phyloP scores from a whole-genome alignment of 176 grass and related monocot genomes.

The Bothriochloa decipiens region DNA sequence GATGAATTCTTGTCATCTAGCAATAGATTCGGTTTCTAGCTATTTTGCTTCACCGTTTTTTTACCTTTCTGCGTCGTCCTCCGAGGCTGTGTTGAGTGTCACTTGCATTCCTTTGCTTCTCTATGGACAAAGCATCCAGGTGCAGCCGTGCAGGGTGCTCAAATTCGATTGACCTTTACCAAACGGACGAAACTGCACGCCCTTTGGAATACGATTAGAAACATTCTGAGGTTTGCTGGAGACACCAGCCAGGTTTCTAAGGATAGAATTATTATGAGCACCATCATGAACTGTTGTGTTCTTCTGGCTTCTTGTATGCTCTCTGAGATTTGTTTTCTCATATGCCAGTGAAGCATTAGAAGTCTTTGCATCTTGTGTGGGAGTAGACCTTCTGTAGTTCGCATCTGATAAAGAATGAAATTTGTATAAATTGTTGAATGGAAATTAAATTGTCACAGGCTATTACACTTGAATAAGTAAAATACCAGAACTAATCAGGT shows the following conservation, averaged over 20 bases:
- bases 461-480: conserved; percentile 1
- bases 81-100: conserved; percentile 16
- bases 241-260: conserved; percentile 40
- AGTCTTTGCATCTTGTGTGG: conserved; percentile 49
- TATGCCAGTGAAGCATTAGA: conserved; percentile 35
- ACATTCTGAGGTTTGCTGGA: conserved; percentile 45
- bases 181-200: conserved; percentile 74
- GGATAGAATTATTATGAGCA: conserved; percentile 42
- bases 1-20: conserved; percentile 31
- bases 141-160: conserved; percentile 17
- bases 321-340: conserved; percentile 50
- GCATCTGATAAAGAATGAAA: conserved; percentile 55
- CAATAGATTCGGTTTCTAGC: conserved; percentile 10
- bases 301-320: conserved; percentile 53
- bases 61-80: conserved; percentile 27
- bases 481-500: conserved; percentile 6
- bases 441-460: neutral
- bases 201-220: conserved; percentile 63
- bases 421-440: neutral
- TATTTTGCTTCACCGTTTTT: conserved; percentile 6
- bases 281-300: conserved; percentile 35
- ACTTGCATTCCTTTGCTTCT: conserved; percentile 42
- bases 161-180: conserved; percentile 39
- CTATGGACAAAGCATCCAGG: conserved; percentile 22
- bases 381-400: conserved; percentile 45